A percentile compares a stretch with the other conserved stretches of the same genome.
Evolutionary conservation across 352 stramenopile species (phyloP).

Genomic region (Peronospora farinosa): DNA sequence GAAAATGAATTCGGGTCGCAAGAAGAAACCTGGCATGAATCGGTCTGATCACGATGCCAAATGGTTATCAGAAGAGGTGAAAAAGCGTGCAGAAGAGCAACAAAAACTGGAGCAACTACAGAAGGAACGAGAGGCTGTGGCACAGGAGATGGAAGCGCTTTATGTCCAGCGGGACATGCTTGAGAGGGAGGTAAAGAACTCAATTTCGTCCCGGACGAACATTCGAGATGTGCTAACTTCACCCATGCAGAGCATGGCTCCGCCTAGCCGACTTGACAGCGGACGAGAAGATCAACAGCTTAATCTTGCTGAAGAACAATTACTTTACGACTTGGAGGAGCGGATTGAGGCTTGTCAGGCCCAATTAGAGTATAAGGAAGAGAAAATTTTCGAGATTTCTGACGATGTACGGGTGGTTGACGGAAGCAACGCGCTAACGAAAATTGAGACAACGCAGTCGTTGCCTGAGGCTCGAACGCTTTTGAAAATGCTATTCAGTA

Average conservation of each 20-base stretch:
- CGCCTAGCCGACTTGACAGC: constrained; percentile 40
- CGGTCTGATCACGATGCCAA: constrained; percentile 53
- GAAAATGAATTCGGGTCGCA: constrained; percentile 58
- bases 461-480: constrained; percentile 75
- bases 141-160: constrained; percentile 75
- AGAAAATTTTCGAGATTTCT: constrained; percentile 80
- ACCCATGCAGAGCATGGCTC: constrained; percentile 47
- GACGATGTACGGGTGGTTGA: constrained; percentile 45
- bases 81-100: constrained; percentile 74
- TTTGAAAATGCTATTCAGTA: constrained; percentile 80
- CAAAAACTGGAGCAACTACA: constrained; percentile 82
- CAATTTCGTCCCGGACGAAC: constrained; percentile 49
- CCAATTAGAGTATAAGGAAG: constrained; percentile 85
- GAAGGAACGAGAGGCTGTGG: constrained; percentile 62
- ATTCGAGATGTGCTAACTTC: constrained; percentile 82
- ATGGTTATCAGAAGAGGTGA: constrained; percentile 81
- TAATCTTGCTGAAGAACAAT: constrained; percentile 72
- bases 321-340: constrained; percentile 80
- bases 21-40: constrained; percentile 33
- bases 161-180: constrained; percentile 70
- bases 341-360: constrained; percentile 82
- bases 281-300: constrained; percentile 43
- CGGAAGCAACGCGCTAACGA: constrained; percentile 44
- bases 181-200: constrained; percentile 59
- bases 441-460: constrained; percentile 80